These are phyloP conservation scores for Funneliformis geosporum DNA, from an alignment of 192 early-diverging fungal genomes.

Conservation along the genomic window DNA sequence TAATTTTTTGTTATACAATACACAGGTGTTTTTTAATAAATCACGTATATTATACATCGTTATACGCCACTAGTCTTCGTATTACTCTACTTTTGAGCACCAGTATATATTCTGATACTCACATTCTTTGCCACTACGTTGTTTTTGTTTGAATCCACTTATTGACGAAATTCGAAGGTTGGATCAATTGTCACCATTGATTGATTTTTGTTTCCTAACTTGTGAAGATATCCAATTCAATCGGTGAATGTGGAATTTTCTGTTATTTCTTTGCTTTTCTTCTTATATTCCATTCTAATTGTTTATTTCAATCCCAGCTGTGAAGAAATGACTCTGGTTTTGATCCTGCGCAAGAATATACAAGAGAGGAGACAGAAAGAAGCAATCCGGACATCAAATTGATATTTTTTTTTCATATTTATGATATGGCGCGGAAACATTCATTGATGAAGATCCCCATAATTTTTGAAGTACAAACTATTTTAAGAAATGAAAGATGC, in stretches of 20 bases:
- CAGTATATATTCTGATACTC: too few species aligned
- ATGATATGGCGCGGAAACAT: constrained; percentile 18
- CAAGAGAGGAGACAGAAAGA: constrained; percentile 16
- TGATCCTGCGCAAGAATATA: not conserved
- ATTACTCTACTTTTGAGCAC: too few species aligned
- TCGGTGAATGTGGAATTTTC: not conserved
- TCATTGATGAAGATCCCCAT: too few species aligned
- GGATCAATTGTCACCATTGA: not conserved
- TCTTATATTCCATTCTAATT: too few species aligned
- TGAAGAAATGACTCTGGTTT: constrained; percentile 9
- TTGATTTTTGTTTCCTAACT: constrained; percentile 11
- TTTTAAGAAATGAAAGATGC: not conserved
- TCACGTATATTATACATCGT: too few species aligned
- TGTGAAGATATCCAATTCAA: constrained; percentile 21
- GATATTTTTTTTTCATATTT: constrained; percentile 20
- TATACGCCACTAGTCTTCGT: too few species aligned
- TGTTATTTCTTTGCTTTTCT: too few species aligned
- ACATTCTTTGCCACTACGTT: not conserved
- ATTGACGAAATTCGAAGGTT: too few species aligned
- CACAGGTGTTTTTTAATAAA: too few species aligned
- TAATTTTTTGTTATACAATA: too few species aligned
- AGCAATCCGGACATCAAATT: constrained; percentile 19
- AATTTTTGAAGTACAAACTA: constrained; percentile 11
- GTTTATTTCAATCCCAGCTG: not conserved
- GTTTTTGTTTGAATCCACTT: constrained; percentile 18